These are phyloP conservation scores for Monosporascus sp. DNA, from an alignment of 2,329 filamentous ascomycete species.

Conservation along the genomic window DNA sequence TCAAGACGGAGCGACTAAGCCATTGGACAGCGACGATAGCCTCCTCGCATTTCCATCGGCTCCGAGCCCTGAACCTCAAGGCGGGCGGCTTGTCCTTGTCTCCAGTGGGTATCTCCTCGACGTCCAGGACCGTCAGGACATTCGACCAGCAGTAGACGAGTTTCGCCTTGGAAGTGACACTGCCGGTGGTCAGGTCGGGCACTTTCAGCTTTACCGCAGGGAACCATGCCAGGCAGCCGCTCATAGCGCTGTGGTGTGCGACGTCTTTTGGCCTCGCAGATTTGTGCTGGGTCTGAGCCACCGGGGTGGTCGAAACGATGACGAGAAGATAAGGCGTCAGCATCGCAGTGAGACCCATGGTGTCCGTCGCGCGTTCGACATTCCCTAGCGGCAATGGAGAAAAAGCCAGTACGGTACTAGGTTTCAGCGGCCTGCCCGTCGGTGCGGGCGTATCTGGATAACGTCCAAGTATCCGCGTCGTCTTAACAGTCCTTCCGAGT, in stretches of 20 bases:
- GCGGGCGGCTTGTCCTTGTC: slow-evolving; percentile 73
- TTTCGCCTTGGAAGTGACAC: slow-evolving; percentile 73
- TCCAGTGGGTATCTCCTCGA: slow-evolving; percentile 64
- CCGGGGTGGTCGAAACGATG: slow-evolving; percentile 92
- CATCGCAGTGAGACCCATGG: slow-evolving; percentile 87
- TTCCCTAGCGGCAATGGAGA: slow-evolving; percentile 90
- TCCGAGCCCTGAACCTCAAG: slow-evolving; percentile 75
- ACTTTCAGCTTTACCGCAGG: slow-evolving; percentile 89
- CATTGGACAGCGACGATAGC: slow-evolving; percentile 95
- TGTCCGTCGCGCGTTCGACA: slow-evolving; percentile 80
- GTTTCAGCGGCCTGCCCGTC: slow-evolving; percentile 67
- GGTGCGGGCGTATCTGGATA: slow-evolving; percentile 70
- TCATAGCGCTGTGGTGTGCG: slow-evolving; percentile 83
- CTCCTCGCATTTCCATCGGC: slow-evolving; percentile 89
- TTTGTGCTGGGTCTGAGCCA: slow-evolving; percentile 96
- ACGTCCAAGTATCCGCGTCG: slow-evolving; percentile 81
- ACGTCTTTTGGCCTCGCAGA: slow-evolving; percentile 86
- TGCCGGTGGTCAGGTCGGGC: slow-evolving; percentile 60
- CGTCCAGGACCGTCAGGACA: slow-evolving; percentile 86
- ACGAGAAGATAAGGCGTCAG: slow-evolving; percentile 93
- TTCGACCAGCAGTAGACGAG: slow-evolving; percentile 99
- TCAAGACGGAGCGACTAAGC: slow-evolving; percentile 88
- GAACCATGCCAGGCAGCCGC: slow-evolving; percentile 94
- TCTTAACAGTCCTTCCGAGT: slow-evolving; percentile 80
- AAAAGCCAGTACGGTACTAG: slow-evolving; percentile 92